Base-by-base conservation (phyloP, 2,329 filamentous ascomycete species). In the Sclerotinia minor region DNA sequence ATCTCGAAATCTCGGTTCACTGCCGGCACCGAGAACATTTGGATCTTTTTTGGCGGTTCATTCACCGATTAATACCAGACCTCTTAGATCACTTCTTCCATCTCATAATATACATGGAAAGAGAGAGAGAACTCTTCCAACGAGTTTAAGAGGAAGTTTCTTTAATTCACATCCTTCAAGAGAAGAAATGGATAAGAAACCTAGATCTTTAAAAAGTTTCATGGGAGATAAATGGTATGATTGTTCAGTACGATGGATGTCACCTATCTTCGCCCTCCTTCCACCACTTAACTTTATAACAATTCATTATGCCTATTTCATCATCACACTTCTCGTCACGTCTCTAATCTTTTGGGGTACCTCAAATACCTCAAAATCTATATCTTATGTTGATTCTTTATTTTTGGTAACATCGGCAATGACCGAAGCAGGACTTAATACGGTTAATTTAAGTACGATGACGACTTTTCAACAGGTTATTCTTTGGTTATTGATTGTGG, bases 401-500 rank as follows among this genome's bases (percentile, higher is more conserved):
- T 92, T 91, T 75, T 77, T 91, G 64, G 84, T 85, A 63, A 81
- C 88, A 52, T 89, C 86, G 67, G 87, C 88, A 54, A 88, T 91
- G 80, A 90, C 87, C 8, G 82, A 86, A 65, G 85, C 88, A 8
- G 89, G 89, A 0, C 79, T 92, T 67, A 91, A 90, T 73, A 89
- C 88, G 1, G 83, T 87, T 72, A 86, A 89, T 74, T 78, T 91
- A 32, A 88, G 84, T 67, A 79, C 81, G 38, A 75, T 92, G 73
- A 91, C 87, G 50, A 88, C 85, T 0, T 89, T 87, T 74, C 89
- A 92, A 76, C 90, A 92, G 76, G 79, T 85, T 38, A 78, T 90
- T 50, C 80, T 92, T 13, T 90, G 88, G 72, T 68, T 88, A 4
- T 79, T 91, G 53, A 88, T 92, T 69, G 80, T 91, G 57, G 75